These are phyloP conservation scores for Raphanus raphanistrum DNA, from an alignment of 345 rosid genomes.

Conservation along the genomic window DNA sequence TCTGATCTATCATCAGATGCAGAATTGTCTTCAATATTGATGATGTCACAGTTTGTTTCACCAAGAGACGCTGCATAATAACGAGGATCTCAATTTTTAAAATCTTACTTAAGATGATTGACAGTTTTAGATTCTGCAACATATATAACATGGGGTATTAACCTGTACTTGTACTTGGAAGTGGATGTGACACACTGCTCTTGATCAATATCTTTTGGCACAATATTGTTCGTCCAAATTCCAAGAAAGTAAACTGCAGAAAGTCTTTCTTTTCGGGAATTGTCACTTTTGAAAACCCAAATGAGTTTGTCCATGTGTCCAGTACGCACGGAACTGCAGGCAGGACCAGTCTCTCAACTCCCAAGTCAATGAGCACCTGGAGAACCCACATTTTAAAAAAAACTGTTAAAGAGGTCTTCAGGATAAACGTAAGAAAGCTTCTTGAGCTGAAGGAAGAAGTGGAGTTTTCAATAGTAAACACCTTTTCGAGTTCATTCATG, in stretches of 20 bases:
- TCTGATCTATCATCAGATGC: slow-evolving; percentile 48
- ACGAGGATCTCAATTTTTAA: background rate
- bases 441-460: slow-evolving; percentile 11
- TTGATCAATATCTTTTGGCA: slow-evolving; percentile 59
- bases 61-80: slow-evolving; percentile 42
- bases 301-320: slow-evolving; percentile 68
- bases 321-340: slow-evolving; percentile 71
- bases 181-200: slow-evolving; percentile 33
- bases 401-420: background rate
- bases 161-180: slow-evolving; percentile 38
- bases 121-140: background rate
- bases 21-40: slow-evolving; percentile 27
- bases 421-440: background rate
- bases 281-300: slow-evolving; percentile 71
- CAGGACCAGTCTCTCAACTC: slow-evolving; percentile 69
- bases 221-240: slow-evolving; percentile 66
- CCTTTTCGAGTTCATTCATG: slow-evolving; percentile 62
- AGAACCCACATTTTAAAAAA: slow-evolving; percentile 20
- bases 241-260: slow-evolving; percentile 56
- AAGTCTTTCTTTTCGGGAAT: slow-evolving; percentile 51
- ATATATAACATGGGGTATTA: background rate
- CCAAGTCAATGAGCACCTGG: slow-evolving; percentile 60
- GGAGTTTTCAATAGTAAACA: slow-evolving; percentile 27
- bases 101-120: slow-evolving; percentile 11
- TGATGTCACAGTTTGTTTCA: slow-evolving; percentile 23